Evolutionary conservation across 176 grass and related monocot genomes (phyloP).

Genomic region (Zoysia japonica): DNA sequence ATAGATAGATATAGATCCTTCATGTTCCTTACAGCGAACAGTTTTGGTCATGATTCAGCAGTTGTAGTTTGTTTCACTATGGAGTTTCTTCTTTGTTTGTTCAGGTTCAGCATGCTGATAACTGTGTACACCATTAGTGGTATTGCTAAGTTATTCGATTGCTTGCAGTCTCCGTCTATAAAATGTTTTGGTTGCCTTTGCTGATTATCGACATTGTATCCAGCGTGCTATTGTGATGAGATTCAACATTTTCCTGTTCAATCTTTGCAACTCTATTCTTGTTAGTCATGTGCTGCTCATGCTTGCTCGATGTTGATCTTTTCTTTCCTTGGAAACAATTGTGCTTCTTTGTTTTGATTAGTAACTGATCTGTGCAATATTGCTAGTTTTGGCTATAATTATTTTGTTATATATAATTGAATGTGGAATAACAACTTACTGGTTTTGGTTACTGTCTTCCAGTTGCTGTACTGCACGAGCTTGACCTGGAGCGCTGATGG

Average conservation of each 20-base stretch:
- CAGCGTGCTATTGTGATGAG: neutral
- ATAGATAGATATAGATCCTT: neutral
- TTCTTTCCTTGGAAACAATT: neutral
- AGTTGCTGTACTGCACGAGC: slow-evolving; percentile 82
- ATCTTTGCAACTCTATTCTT: neutral
- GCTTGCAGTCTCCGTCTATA: neutral
- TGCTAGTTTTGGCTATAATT: neutral
- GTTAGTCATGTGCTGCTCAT: neutral
- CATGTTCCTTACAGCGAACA: neutral
- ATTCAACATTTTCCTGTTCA: neutral
- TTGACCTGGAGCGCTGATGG: slow-evolving; percentile 90
- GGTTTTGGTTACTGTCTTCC: neutral
- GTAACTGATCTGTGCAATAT: neutral
- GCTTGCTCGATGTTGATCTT: neutral
- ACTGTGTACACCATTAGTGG: neutral
- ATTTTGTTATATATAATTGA: neutral
- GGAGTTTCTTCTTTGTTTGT: neutral
- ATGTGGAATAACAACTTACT: neutral
- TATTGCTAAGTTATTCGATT: neutral
- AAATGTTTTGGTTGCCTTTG: neutral
- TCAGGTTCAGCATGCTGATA: neutral
- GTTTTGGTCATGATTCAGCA: neutral
- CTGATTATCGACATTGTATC: neutral
- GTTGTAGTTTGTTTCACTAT: neutral
- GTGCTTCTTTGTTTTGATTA: too few relatives aligned